Evolutionary conservation across 805 yeast species (phyloP), one percentile per base, ranked within the genome.

Genomic region (Priceomyces medius): DNA sequence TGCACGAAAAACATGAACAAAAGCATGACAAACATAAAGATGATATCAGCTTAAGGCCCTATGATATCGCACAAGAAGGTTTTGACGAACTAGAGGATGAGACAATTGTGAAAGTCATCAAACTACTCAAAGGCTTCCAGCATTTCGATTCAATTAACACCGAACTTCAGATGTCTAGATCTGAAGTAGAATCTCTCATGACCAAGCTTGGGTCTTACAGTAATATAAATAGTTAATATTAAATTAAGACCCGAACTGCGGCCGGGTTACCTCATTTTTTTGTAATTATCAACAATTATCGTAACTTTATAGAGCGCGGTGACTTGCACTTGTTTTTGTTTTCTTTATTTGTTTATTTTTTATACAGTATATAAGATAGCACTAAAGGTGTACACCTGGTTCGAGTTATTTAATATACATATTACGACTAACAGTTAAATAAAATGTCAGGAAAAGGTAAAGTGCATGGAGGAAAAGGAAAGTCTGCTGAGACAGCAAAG

Each of bases 391-490:
- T 12, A 19, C 16, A 13, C 21, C 19, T 31, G 13, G 23, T 13
- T 17, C 8, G 36, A 33, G 23, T 35, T 35, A 23, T 19, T 36
- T 24, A 26, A 17, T 28, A 24, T 38, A 34, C 14, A 18, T 18
- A 23, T 12, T 28, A 32, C 16, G 18, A 10, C 24, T 12, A 24
- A 24, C 4, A 21, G 38, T 12, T 12, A 21, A 17, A 21, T 14
- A 57, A 31, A 42, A 88, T 90, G 97, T 86, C 96, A 41, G 76
- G 76, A 37, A 70, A 70, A 61, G 97, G 98, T 53, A 91, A 91
- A 80, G 88, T 83, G 46, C 90, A 86, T 66, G 97, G 98, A 53
- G 97, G 97, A 61, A 91, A 90, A 72, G 97, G 97, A 54, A 90
- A 90, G 67, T 83, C 95, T 19, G 88, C 95, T 24, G 76, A 70